Conservation (phyloP, 1,284 basidiomycete species). For the Leccinum huronense region DNA sequence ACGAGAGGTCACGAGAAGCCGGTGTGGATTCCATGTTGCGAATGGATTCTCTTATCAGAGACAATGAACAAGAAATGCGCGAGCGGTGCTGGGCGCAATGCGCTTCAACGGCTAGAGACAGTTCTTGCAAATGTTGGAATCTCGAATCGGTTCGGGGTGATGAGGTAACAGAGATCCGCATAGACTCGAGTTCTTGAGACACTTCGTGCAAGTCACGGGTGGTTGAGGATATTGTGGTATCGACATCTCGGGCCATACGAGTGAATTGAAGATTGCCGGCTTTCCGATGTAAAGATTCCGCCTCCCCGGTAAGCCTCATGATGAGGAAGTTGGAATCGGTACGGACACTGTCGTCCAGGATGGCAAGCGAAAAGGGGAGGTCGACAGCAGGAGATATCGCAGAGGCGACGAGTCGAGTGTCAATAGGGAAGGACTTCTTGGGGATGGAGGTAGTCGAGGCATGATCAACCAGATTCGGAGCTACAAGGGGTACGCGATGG, state of each 20-base stretch:
- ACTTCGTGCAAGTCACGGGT: constrained; percentile 42
- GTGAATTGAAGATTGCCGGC: constrained; percentile 51
- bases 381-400: constrained; percentile 37
- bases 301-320: constrained; percentile 56
- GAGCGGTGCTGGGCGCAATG: constrained; percentile 37
- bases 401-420: constrained; percentile 27
- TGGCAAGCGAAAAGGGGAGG: constrained; percentile 56
- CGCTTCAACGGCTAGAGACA: constrained; percentile 41
- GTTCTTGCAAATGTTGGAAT: constrained; percentile 35
- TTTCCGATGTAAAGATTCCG: constrained; percentile 51
- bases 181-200: constrained; percentile 37
- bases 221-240: constrained; percentile 41
- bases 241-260: constrained; percentile 53
- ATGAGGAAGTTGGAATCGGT: constrained; percentile 67
- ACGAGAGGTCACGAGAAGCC: constrained; percentile 41
- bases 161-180: constrained; percentile 37
- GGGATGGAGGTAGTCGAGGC: constrained; percentile 33
- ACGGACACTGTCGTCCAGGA: constrained; percentile 68
- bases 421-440: constrained; percentile 35
- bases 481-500: constrained; percentile 53
- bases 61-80: constrained; percentile 48
- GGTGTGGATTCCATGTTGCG: constrained; percentile 49
- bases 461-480: constrained; percentile 18
- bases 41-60: constrained; percentile 51
- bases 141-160: constrained; percentile 27